These are phyloP conservation scores for Nothophytophthora sp. DNA, from an alignment of 352 stramenopile genomes.

Conservation along the genomic window DNA sequence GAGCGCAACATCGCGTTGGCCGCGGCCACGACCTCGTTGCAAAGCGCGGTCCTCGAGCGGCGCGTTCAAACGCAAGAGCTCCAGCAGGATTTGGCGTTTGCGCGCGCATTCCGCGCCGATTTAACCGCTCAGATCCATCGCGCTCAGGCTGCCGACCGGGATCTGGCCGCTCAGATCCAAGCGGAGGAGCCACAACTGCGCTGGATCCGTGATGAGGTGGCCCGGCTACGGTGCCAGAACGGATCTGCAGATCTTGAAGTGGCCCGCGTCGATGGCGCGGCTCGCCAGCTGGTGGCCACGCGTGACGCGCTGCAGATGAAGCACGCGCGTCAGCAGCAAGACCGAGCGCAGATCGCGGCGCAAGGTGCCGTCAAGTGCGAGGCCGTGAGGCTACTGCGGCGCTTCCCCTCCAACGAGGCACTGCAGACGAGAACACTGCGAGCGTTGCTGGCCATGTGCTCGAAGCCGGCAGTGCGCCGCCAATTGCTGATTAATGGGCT, in stretches of 20 bases:
- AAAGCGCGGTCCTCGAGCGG: conserved; percentile 5
- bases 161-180: conserved; percentile 15
- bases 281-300: conserved; percentile 5
- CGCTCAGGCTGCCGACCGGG: conserved; percentile 13
- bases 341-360: conserved; percentile 9
- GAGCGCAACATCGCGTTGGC: conserved; percentile 13
- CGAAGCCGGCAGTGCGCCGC: conserved; percentile 12
- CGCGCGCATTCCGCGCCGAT: conserved; percentile 21
- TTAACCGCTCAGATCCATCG: conserved; percentile 24
- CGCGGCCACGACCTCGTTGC: conserved; percentile 7
- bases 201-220: conserved; percentile 24
- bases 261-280: conserved; percentile 13
- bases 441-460: conserved; percentile 20
- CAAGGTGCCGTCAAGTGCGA: conserved; percentile 29
- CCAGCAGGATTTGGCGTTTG: conserved; percentile 14
- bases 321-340: conserved; percentile 8
- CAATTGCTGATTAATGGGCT: conserved; percentile 28
- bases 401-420: conserved; percentile 22
- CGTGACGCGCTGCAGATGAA: conserved; percentile 7
- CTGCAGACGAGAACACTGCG: conserved; percentile 25
- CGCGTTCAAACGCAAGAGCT: conserved; percentile 1
- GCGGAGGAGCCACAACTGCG: conserved; percentile 17
- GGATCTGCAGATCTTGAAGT: conserved; percentile 19
- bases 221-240: conserved; percentile 24
- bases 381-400: conserved; percentile 22